Conservation (phyloP, 495 filamentous ascomycete species). For the Hypoxylon trugodes region DNA sequence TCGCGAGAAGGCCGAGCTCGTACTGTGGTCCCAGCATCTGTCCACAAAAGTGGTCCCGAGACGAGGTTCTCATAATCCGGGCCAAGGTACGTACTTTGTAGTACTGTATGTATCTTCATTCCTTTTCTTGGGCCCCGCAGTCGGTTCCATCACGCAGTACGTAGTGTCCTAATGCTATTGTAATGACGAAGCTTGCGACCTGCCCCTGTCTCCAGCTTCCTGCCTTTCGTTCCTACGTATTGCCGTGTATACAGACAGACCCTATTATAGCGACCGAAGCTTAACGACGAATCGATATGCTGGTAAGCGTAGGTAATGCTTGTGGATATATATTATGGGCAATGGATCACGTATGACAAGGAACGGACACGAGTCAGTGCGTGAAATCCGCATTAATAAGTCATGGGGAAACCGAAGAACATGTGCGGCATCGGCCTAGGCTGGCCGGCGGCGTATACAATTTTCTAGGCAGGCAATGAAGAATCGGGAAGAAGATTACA, state of each 20-base stretch:
- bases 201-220: constrained; percentile 33
- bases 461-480: constrained; percentile 32
- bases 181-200: constrained; percentile 27
- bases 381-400: constrained; percentile 24
- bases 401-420: constrained; percentile 22
- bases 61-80: constrained; percentile 24
- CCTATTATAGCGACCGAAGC: constrained; percentile 24
- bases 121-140: constrained; percentile 28
- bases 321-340: constrained; percentile 35
- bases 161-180: constrained; percentile 37
- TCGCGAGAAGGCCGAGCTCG: constrained; percentile 26
- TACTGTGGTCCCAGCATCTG: constrained; percentile 39
- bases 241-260: neutral
- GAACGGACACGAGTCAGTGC: constrained; percentile 34
- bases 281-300: constrained; percentile 16
- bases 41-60: constrained; percentile 35
- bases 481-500: constrained; percentile 1
- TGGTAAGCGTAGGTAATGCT: constrained; percentile 19
- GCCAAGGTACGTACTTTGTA: no score
- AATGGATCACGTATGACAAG: constrained; percentile 35
- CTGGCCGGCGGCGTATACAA: constrained; percentile 21
- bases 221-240: neutral
- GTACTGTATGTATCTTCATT: constrained; percentile 16
- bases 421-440: constrained; percentile 34
- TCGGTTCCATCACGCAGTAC: constrained; percentile 18